phyloP scores from a whole-genome alignment of 441 rosid species.

The Erysimum cheiri region DNA sequence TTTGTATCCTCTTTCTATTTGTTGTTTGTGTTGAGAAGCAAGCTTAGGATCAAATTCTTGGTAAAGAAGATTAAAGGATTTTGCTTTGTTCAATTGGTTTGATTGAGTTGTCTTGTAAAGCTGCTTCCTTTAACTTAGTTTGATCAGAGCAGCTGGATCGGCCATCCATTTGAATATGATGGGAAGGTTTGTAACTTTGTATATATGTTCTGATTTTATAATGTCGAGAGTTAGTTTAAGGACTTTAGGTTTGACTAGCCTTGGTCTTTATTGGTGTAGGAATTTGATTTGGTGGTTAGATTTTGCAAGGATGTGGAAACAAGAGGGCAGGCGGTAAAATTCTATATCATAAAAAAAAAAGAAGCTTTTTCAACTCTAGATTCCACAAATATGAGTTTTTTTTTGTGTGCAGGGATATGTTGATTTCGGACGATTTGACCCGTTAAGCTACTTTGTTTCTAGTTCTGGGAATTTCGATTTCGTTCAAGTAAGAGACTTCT shows the following conservation, averaged over 20 bases:
- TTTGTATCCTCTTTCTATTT: conserved; percentile 77
- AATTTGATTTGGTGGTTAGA: conserved; percentile 69
- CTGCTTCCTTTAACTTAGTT: conserved; percentile 55
- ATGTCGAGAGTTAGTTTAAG: neutral
- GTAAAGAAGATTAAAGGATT: conserved; percentile 14
- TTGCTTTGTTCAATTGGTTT: conserved; percentile 25
- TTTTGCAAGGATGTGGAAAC: conserved; percentile 95
- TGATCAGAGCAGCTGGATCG: conserved; percentile 78
- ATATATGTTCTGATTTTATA: neutral
- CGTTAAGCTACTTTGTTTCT: conserved; percentile 65
- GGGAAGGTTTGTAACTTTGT: conserved; percentile 55
- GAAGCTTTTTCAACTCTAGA: neutral
- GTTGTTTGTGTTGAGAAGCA: neutral
- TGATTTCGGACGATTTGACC: conserved; percentile 76
- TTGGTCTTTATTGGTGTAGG: conserved; percentile 52
- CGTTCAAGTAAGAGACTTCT: conserved; percentile 66
- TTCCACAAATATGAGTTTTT: neutral
- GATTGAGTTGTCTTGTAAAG: conserved; percentile 20
- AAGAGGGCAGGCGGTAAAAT: conserved; percentile 73
- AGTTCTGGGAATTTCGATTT: conserved; percentile 68
- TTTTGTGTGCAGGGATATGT: conserved; percentile 79
- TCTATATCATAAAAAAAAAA: conserved; percentile 39
- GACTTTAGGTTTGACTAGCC: neutral
- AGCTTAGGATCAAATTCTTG: neutral
- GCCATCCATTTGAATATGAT: conserved; percentile 62